Evolutionary conservation across 73 alveolate species (phyloP), one percentile per base, ranked within the genome.

Genomic region (Paramecium sonneborni): DNA sequence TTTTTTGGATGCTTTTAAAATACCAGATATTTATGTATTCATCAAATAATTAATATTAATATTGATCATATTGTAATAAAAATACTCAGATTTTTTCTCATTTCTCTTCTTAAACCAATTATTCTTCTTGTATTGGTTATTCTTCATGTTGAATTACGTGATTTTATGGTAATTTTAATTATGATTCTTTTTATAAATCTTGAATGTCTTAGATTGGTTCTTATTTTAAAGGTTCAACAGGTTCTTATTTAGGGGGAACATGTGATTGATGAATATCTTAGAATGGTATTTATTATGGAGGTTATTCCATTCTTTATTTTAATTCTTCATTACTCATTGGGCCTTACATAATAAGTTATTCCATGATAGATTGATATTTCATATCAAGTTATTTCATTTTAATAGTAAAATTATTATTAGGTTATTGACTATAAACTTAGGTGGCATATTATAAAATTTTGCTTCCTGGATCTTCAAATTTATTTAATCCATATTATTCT

Each of bases 311-410:
- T 44, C 55, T 79, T 43, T 79, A 24, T 21, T 79, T 39, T 6
- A 79, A 79, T 11, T 79, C 90, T 43, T 79, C 90, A 79, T 79
- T 21, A 46, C 76, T 43, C 90, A 79, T 79, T 2, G 90, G 76
- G 15, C 90, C 90, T 43, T 34, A 9, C 74, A 46, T 79, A 2
- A 79, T 30, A 10, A 79, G 43, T 23, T 43, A 39, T 79, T 79
- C 90, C 90, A 79, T 79, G 9, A 79, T 79, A 23, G 44, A 0
- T 79, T 79, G 10, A 79, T 79, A 79, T 79, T 79, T 79, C 26
- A 43, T 79, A 79, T 79, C 90, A 0, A 79, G 26, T 44, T 79
- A 14, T 24, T 38, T 39, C 90, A 79, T 79, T 26, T 79, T 43
- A 0, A 8, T 8, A 79, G 39, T 79, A 28, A 79, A 79, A 41